These are phyloP conservation scores for Ajuga reptans DNA, from an alignment of 305 asterid genomes.

Conservation along the genomic window DNA sequence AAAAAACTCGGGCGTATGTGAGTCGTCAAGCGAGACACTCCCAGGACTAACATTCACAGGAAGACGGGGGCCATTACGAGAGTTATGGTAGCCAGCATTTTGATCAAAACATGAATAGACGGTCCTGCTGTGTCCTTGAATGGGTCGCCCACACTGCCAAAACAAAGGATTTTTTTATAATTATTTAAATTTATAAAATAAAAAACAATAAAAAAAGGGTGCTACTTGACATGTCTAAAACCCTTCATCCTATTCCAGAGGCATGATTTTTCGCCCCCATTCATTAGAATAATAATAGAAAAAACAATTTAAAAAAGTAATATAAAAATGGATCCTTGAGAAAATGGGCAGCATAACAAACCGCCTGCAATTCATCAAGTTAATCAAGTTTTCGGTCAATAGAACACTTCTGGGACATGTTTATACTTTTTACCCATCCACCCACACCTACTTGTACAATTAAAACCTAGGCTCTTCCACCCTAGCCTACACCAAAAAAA, in stretches of 20 bases:
- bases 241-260: neutral
- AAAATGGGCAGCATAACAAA: neutral
- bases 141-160: conserved; percentile 91
- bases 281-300: too few species aligned
- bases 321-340: too few species aligned
- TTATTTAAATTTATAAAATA: neutral
- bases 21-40: neutral
- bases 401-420: neutral
- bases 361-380: neutral
- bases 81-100: conserved; percentile 95
- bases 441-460: neutral
- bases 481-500: too few species aligned
- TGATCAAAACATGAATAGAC: conserved; percentile 86
- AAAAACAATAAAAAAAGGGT: neutral
- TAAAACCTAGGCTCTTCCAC: neutral
- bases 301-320: too few species aligned
- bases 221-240: neutral
- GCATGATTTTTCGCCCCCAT: neutral
- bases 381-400: neutral
- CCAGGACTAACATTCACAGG: conserved; percentile 40
- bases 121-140: conserved; percentile 99
- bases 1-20: conserved; percentile 19
- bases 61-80: conserved; percentile 97
- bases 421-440: neutral
- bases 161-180: too few species aligned